Evolutionary conservation across 1,139 yeast species (phyloP).

Genomic region (Candida anutae): DNA sequence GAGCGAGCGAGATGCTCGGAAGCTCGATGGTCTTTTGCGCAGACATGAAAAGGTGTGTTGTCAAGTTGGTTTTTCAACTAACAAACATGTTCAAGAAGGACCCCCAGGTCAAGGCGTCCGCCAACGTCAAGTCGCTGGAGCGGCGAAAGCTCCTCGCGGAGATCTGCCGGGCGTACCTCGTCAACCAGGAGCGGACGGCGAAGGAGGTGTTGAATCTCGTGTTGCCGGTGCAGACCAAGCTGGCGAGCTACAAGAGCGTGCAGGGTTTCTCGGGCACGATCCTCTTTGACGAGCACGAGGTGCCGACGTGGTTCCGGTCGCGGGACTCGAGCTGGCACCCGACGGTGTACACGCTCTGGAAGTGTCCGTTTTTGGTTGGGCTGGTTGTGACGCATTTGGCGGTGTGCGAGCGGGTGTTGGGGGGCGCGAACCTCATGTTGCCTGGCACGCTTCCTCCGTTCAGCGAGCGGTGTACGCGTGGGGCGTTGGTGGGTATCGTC

Average conservation of each 20-base stretch:
- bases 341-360: slow-evolving; percentile 68
- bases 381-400: slow-evolving; percentile 61
- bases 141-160: slow-evolving; percentile 50
- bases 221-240: slow-evolving; percentile 56
- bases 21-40: slow-evolving; percentile 3
- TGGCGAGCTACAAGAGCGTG: slow-evolving; percentile 55
- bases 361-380: slow-evolving; percentile 58
- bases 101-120: slow-evolving; percentile 54
- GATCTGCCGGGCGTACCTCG: slow-evolving; percentile 37
- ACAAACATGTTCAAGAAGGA: slow-evolving; percentile 11
- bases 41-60: not conserved
- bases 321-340: slow-evolving; percentile 57
- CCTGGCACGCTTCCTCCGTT: slow-evolving; percentile 86
- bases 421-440: slow-evolving; percentile 87
- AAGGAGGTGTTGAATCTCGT: slow-evolving; percentile 41
- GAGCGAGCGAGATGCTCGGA: slow-evolving; percentile 4
- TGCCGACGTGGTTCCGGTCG: slow-evolving; percentile 66
- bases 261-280: slow-evolving; percentile 53
- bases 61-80: not conserved
- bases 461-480: slow-evolving; percentile 39
- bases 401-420: slow-evolving; percentile 55
- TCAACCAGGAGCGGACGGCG: slow-evolving; percentile 38
- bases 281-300: slow-evolving; percentile 54
- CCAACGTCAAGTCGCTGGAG: slow-evolving; percentile 79
- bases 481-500: slow-evolving; percentile 66